Evolutionary conservation across 768 basidiomycete species (phyloP).

Genomic region (Scleroderma citrinum): DNA sequence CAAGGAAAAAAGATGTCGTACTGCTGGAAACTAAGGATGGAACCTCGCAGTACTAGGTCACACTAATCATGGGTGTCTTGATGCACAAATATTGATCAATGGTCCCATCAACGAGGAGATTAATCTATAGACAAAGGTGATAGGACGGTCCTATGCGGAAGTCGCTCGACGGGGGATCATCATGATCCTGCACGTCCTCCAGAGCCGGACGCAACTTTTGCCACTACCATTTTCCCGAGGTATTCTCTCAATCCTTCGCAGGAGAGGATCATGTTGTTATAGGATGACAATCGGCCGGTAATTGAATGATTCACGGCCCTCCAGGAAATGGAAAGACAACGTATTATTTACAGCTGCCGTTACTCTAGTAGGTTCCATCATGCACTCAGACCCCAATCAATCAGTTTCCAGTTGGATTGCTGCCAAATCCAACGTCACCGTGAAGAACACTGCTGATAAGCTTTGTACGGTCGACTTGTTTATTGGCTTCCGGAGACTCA

Average conservation of each 20-base stretch:
- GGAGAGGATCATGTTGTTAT: slow-evolving; percentile 22
- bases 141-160: slow-evolving; percentile 56
- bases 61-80: slow-evolving; percentile 33
- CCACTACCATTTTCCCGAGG: slow-evolving; percentile 18
- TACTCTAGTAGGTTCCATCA: slow-evolving; percentile 15
- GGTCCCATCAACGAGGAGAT: slow-evolving; percentile 14
- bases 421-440: slow-evolving; percentile 46
- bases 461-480: slow-evolving; percentile 28
- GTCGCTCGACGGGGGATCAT: slow-evolving; percentile 17
- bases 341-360: slow-evolving; percentile 35
- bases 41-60: slow-evolving; percentile 9
- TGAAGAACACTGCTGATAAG: slow-evolving; percentile 50
- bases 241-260: slow-evolving; percentile 25
- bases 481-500: slow-evolving; percentile 43
- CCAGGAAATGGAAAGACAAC: slow-evolving; percentile 42
- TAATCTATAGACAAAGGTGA: slow-evolving; percentile 44
- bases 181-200: slow-evolving; percentile 17
- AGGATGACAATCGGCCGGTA: slow-evolving; percentile 11
- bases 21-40: slow-evolving; percentile 11
- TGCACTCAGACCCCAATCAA: slow-evolving; percentile 1
- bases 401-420: slow-evolving; percentile 37
- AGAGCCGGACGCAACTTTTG: slow-evolving; percentile 10
- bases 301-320: slow-evolving; percentile 30
- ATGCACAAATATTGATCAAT: slow-evolving; percentile 25
- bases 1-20: too few relatives aligned